Evolutionary conservation across 2,329 filamentous ascomycete genomes (phyloP).

Genomic region (Colletotrichum kahawae): DNA sequence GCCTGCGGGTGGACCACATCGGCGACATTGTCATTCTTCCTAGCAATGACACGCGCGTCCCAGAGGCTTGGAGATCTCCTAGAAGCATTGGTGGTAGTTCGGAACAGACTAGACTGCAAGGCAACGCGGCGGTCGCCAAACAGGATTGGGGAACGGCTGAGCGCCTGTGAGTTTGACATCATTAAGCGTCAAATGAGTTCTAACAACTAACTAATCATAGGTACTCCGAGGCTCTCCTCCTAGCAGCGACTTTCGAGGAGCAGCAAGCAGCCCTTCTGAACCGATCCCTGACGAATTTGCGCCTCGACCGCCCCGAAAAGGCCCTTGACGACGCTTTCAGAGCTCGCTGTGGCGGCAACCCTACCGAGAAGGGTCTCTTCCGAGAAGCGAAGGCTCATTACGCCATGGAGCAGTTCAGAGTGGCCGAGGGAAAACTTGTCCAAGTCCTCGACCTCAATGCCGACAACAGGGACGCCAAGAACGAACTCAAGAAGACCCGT

Average conservation of each 20-base stretch:
- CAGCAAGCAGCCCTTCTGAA: slow-evolving; percentile 36
- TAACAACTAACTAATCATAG: slow-evolving; percentile 26
- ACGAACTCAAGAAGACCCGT: slow-evolving; percentile 33
- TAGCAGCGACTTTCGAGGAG: slow-evolving; percentile 38
- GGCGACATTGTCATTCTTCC: slow-evolving; percentile 50
- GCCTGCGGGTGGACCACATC: slow-evolving; percentile 56
- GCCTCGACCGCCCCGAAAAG: slow-evolving; percentile 29
- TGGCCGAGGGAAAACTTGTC: slow-evolving; percentile 36
- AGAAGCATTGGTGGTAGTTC: slow-evolving; percentile 19
- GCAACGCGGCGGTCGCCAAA: slow-evolving; percentile 36
- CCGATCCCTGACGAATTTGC: slow-evolving; percentile 38
- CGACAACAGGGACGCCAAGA: slow-evolving; percentile 33
- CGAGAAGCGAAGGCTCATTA: slow-evolving; percentile 51
- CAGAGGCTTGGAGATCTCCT: slow-evolving; percentile 36
- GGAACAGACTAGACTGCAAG: slow-evolving; percentile 28
- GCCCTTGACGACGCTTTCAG: slow-evolving; percentile 34
- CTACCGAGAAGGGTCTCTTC: slow-evolving; percentile 48
- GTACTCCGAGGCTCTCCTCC: slow-evolving; percentile 40
- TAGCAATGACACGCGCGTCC: slow-evolving; percentile 40
- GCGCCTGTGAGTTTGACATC: slow-evolving; percentile 30
- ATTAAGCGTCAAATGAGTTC: not conserved
- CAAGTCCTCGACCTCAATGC: slow-evolving; percentile 36
- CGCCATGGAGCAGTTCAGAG: slow-evolving; percentile 39
- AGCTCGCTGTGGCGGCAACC: slow-evolving; percentile 9
- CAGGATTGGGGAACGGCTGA: slow-evolving; percentile 33